phyloP scores from a whole-genome alignment of 768 basidiomycete species.

The Rhizopogon rudus region DNA sequence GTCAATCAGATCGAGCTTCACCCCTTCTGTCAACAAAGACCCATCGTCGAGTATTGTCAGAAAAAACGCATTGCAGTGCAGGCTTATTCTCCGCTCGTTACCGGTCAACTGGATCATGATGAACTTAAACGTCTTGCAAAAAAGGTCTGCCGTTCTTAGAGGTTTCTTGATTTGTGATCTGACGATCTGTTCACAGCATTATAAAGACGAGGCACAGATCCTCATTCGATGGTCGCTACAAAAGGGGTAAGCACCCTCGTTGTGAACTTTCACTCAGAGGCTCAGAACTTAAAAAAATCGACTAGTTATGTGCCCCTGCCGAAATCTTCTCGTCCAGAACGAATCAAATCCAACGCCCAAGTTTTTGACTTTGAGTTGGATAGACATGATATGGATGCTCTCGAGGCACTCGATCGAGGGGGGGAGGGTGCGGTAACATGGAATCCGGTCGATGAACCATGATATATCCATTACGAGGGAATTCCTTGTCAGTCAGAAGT shows the following conservation, averaged over 20 bases:
- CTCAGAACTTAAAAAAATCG: not conserved
- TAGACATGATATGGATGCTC: constrained; percentile 52
- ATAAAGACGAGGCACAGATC: constrained; percentile 34
- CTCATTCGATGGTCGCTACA: constrained; percentile 52
- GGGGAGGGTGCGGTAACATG: constrained; percentile 68
- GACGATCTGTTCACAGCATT: constrained; percentile 16
- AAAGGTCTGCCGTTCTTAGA: constrained; percentile 39
- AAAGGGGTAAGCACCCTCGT: constrained; percentile 14
- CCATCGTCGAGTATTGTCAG: constrained; percentile 68
- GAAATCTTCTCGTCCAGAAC: constrained; percentile 61
- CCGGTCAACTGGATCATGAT: constrained; percentile 48
- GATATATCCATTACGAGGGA: not conserved
- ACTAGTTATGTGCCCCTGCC: constrained; percentile 69
- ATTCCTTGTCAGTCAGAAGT: not conserved
- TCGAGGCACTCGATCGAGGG: constrained; percentile 69
- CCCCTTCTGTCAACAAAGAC: constrained; percentile 74
- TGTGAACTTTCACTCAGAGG: not conserved
- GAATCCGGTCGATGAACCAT: constrained; percentile 62
- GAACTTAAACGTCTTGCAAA: constrained; percentile 45
- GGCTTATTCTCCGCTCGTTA: constrained; percentile 71
- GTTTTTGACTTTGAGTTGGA: constrained; percentile 71
- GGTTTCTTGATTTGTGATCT: not conserved
- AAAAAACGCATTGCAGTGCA: constrained; percentile 55
- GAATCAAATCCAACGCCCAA: constrained; percentile 69
- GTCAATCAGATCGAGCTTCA: constrained; percentile 48